Evolutionary conservation across 2,329 filamentous ascomycete genomes (phyloP).

Genomic region (Akanthomyces muscarius): DNA sequence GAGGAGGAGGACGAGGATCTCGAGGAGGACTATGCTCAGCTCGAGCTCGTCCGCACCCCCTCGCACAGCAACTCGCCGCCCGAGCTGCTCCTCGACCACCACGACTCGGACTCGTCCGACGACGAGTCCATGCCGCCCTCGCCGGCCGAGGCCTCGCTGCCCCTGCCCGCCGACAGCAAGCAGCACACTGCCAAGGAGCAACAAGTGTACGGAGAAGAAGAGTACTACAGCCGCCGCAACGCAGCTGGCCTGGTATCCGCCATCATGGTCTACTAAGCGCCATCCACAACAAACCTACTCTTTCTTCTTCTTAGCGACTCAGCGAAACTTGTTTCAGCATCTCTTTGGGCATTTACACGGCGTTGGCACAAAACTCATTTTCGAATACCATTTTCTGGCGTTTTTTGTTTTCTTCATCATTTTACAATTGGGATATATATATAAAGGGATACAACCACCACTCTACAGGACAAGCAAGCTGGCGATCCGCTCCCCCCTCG

Average conservation of each 20-base stretch:
- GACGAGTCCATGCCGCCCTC: constrained; percentile 77
- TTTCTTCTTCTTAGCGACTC: constrained; percentile 4
- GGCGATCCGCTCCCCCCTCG: constrained; percentile 1
- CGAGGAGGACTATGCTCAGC: constrained; percentile 61
- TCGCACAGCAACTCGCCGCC: constrained; percentile 65
- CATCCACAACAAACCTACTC: neutral
- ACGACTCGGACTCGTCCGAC: constrained; percentile 64
- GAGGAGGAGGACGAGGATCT: constrained; percentile 46
- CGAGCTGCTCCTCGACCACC: constrained; percentile 65
- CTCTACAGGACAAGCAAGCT: neutral
- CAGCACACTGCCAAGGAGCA: constrained; percentile 47
- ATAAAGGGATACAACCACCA: constrained; percentile 1
- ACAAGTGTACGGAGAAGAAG: constrained; percentile 45
- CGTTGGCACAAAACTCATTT: neutral
- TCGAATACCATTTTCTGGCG: constrained; percentile 3
- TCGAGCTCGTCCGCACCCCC: constrained; percentile 64
- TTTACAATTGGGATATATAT: neutral
- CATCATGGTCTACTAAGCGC: constrained; percentile 52
- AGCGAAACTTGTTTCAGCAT: constrained; percentile 14
- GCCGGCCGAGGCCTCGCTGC: constrained; percentile 54
- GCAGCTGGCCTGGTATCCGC: constrained; percentile 48
- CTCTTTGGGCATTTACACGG: constrained; percentile 9
- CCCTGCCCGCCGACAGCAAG: constrained; percentile 40
- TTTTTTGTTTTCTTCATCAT: neutral
- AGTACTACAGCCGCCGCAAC: constrained; percentile 51